Conservation (phyloP, 169 alveolate genomes). For the Plasmodium cynomolgi region DNA sequence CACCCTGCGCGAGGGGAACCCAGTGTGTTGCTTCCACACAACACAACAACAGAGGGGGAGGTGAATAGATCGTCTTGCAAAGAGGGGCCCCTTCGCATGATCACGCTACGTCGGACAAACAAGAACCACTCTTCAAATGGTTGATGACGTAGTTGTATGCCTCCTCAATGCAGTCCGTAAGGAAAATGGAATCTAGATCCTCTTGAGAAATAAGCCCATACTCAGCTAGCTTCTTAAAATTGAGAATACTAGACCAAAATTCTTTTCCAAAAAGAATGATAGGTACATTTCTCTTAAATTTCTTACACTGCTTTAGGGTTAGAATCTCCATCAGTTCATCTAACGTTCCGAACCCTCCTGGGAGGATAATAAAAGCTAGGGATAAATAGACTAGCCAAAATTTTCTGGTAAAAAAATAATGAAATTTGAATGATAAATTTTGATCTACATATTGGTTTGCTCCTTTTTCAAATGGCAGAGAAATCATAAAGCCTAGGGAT, state of each 20-base stretch:
- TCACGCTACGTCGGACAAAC: background rate
- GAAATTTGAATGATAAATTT: conserved; percentile 81
- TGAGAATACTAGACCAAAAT: conserved; percentile 73
- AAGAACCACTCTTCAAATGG: conserved; percentile 21
- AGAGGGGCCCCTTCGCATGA: background rate
- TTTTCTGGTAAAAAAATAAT: conserved; percentile 84
- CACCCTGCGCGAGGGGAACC: background rate
- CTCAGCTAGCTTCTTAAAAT: conserved; percentile 63
- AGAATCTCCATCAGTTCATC: conserved; percentile 84
- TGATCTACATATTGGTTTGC: conserved; percentile 77
- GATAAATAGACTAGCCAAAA: conserved; percentile 83
- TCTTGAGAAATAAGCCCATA: conserved; percentile 55
- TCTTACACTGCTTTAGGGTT: conserved; percentile 80
- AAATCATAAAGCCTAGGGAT: conserved; percentile 79
- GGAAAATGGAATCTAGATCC: conserved; percentile 34
- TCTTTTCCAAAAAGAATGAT: conserved; percentile 79
- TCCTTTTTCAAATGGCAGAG: conserved; percentile 82
- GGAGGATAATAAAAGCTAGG: conserved; percentile 71
- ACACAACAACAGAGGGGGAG: background rate
- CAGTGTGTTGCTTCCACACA: background rate
- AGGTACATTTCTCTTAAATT: conserved; percentile 81
- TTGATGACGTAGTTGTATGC: conserved; percentile 41
- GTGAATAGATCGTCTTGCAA: background rate
- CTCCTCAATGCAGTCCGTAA: conserved; percentile 56
- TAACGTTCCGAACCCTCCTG: conserved; percentile 85